Evolutionary conservation across 2,329 filamentous ascomycete genomes (phyloP).

Genomic region (Seiridium unicorne): DNA sequence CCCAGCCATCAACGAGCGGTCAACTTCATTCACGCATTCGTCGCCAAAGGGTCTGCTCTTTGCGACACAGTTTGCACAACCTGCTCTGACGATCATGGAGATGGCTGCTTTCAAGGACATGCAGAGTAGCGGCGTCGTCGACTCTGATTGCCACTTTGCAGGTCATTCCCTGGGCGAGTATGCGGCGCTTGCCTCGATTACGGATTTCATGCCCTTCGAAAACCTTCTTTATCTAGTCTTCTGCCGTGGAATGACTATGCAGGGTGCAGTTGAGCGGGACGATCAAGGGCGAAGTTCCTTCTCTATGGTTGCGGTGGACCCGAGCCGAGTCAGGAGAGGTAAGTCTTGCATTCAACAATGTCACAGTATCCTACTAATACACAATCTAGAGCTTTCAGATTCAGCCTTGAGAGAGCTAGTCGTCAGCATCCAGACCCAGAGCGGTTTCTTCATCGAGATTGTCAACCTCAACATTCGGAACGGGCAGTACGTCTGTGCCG

Average conservation of each 20-base stretch:
- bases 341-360: neutral
- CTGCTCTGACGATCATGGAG: slow-evolving; percentile 28
- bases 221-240: slow-evolving; percentile 24
- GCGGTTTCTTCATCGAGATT: slow-evolving; percentile 26
- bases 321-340: slow-evolving; percentile 17
- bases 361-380: neutral
- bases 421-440: slow-evolving; percentile 17
- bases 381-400: slow-evolving; percentile 18
- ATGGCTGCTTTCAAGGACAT: slow-evolving; percentile 27
- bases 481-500: slow-evolving; percentile 35
- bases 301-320: slow-evolving; percentile 29
- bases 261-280: slow-evolving; percentile 26
- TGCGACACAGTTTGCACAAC: slow-evolving; percentile 33
- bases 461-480: slow-evolving; percentile 31
- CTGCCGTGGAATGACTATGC: slow-evolving; percentile 32
- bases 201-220: slow-evolving; percentile 25
- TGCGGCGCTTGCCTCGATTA: slow-evolving; percentile 22
- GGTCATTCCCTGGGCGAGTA: slow-evolving; percentile 33
- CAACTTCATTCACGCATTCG: slow-evolving; percentile 25
- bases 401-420: slow-evolving; percentile 20
- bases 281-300: slow-evolving; percentile 20
- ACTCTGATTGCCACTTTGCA: slow-evolving; percentile 19
- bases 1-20: slow-evolving; percentile 17
- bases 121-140: slow-evolving; percentile 23
- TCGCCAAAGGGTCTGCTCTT: slow-evolving; percentile 26